Percentiles rank a stretch among this genome's conserved stretches.
Conservation (phyloP, 306 rosid genomes). For the Leucaena leucocephala region DNA sequence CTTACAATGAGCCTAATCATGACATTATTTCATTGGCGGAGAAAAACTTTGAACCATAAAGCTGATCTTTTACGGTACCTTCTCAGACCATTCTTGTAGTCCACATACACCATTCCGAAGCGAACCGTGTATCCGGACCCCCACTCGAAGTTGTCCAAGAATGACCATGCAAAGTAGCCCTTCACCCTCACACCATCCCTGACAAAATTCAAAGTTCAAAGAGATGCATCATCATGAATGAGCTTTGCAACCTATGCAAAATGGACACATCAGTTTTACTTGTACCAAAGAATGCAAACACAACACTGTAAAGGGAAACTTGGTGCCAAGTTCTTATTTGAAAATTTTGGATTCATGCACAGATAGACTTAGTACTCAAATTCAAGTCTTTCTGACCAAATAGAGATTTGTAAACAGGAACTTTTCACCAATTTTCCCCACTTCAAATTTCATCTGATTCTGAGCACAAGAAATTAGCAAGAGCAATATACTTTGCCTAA, state of each 20-base stretch:
- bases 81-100: conserved; percentile 53
- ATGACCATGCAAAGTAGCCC: conserved; percentile 76
- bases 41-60: conserved; percentile 64
- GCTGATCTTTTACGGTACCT: conserved; percentile 67
- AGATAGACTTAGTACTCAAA: too few species aligned
- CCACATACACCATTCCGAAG: conserved; percentile 64
- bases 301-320: too few species aligned
- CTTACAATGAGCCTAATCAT: conserved; percentile 22
- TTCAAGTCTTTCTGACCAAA: too few species aligned
- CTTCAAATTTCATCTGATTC: neutral
- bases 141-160: conserved; percentile 74
- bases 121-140: conserved; percentile 54
- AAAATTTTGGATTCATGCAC: too few species aligned
- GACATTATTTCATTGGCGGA: conserved; percentile 34
- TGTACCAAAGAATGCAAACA: neutral
- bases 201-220: conserved; percentile 9
- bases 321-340: too few species aligned
- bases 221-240: neutral
- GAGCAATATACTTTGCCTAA: neutral
- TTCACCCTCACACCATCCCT: conserved; percentile 68
- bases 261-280: neutral
- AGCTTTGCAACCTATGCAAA: neutral
- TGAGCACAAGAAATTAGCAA: too few species aligned
- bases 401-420: too few species aligned
- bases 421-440: too few species aligned